Conservation (phyloP, 2,329 filamentous ascomycete genomes). For the Lojkania enalia region DNA sequence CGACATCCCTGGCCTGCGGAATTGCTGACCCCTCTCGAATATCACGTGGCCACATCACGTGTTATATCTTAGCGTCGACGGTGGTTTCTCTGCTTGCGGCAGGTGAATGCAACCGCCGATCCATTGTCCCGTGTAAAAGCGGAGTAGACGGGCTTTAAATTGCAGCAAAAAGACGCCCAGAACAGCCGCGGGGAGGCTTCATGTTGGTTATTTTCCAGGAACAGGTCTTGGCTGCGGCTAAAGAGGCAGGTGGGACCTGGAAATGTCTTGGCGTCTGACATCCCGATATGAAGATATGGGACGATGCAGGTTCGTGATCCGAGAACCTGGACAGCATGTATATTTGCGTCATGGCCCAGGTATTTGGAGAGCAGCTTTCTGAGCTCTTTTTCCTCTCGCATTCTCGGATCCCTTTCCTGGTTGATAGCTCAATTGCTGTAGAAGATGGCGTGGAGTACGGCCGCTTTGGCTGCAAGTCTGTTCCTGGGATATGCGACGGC, state of each 20-base stretch:
- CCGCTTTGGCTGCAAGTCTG: slow-evolving; percentile 27
- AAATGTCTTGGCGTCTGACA: slow-evolving; percentile 6
- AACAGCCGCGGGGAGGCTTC: no score
- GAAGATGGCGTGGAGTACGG: slow-evolving; percentile 34
- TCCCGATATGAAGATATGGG: neutral
- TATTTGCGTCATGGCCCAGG: slow-evolving; percentile 10
- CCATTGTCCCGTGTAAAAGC: no score
- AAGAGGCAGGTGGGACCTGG: slow-evolving; percentile 9
- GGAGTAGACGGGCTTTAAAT: no score
- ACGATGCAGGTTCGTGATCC: slow-evolving; percentile 5
- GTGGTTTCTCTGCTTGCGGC: no score
- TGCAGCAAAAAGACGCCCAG: no score
- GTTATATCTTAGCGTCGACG: no score
- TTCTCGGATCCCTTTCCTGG: neutral
- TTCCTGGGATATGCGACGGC: slow-evolving; percentile 31
- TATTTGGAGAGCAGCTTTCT: neutral
- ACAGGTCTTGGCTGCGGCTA: slow-evolving; percentile 6
- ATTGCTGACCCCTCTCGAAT: no score
- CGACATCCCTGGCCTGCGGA: no score
- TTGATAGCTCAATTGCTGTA: slow-evolving; percentile 8
- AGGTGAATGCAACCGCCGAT: no score
- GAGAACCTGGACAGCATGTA: slow-evolving; percentile 10
- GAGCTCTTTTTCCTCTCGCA: neutral
- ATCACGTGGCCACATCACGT: no score
- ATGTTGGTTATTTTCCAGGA: no score